Conservation (phyloP, 805 yeast genomes). For the Torulaspora gathmanii region DNA sequence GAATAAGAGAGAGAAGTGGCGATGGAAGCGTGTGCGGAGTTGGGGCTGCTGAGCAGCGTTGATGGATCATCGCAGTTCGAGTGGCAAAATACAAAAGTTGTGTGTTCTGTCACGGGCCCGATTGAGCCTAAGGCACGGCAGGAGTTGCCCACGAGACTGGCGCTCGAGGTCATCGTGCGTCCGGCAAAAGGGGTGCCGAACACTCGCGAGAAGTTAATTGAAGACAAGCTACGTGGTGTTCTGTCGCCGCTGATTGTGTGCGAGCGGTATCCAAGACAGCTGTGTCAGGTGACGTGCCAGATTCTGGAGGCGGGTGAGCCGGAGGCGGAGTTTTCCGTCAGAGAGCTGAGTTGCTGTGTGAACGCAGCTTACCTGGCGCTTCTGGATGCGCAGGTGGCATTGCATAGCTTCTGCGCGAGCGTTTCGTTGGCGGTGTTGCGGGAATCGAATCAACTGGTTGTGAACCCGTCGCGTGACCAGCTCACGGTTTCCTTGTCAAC, state of each 20-base stretch:
- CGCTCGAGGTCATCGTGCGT: constrained; percentile 70
- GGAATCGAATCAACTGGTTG: constrained; percentile 32
- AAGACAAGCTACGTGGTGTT: constrained; percentile 61
- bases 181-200: constrained; percentile 74
- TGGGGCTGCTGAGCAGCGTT: constrained; percentile 47
- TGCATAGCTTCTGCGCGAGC: constrained; percentile 59
- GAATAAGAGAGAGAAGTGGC: background rate
- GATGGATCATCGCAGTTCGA: constrained; percentile 74
- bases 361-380: constrained; percentile 74
- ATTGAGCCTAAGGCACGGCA: constrained; percentile 78
- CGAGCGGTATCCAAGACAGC: constrained; percentile 70
- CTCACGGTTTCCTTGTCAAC: constrained; percentile 47
- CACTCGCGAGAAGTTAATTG: constrained; percentile 71
- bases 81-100: constrained; percentile 50
- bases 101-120: constrained; percentile 86
- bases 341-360: constrained; percentile 62
- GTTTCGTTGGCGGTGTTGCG: constrained; percentile 42
- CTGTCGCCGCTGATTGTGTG: constrained; percentile 57
- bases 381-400: constrained; percentile 71
- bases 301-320: constrained; percentile 45
- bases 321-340: constrained; percentile 33
- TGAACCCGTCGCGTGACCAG: constrained; percentile 46
- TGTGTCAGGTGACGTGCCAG: constrained; percentile 66
- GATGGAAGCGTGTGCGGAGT: constrained; percentile 13
- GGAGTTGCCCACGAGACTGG: constrained; percentile 74